Evolutionary conservation across 768 basidiomycete species (phyloP).

Genomic region (Leccinum barrowsii): DNA sequence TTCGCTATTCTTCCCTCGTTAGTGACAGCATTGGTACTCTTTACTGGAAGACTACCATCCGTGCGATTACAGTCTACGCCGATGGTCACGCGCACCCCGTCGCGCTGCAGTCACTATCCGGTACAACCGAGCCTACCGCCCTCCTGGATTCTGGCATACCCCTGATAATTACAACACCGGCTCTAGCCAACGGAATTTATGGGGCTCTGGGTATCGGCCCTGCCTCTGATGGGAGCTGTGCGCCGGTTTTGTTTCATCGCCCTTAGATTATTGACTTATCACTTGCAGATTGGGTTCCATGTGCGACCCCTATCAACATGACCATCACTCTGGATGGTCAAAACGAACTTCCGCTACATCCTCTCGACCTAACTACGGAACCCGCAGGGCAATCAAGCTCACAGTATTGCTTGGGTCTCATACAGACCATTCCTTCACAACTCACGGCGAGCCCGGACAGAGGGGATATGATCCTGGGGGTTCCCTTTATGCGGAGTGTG

Average conservation of each 20-base stretch:
- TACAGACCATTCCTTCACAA: conserved; percentile 51
- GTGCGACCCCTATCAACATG: conserved; percentile 66
- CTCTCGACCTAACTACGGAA: conserved; percentile 64
- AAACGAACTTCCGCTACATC: conserved; percentile 60
- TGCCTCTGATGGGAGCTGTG: conserved; percentile 60
- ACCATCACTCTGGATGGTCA: conserved; percentile 62
- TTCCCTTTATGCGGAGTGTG: conserved; percentile 71
- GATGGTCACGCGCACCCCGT: conserved; percentile 41
- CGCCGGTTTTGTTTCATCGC: conserved; percentile 22
- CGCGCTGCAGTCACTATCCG: conserved; percentile 40
- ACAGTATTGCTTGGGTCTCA: conserved; percentile 57
- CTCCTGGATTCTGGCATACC: conserved; percentile 75
- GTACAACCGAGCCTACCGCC: conserved; percentile 50
- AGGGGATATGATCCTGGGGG: conserved; percentile 75
- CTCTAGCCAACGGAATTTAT: conserved; percentile 72
- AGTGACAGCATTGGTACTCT: conserved; percentile 38
- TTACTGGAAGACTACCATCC: conserved; percentile 63
- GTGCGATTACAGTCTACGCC: conserved; percentile 59
- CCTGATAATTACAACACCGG: conserved; percentile 55
- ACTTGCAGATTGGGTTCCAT: conserved; percentile 67
- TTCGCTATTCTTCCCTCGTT: conserved; percentile 50
- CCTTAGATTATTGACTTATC: conserved; percentile 4
- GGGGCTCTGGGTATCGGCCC: conserved; percentile 67
- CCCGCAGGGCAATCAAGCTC: conserved; percentile 42
- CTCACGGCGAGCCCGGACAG: conserved; percentile 38